These are phyloP conservation scores for Aspergillus hortae DNA, from an alignment of 2,329 filamentous ascomycete species.

Conservation along the genomic window DNA sequence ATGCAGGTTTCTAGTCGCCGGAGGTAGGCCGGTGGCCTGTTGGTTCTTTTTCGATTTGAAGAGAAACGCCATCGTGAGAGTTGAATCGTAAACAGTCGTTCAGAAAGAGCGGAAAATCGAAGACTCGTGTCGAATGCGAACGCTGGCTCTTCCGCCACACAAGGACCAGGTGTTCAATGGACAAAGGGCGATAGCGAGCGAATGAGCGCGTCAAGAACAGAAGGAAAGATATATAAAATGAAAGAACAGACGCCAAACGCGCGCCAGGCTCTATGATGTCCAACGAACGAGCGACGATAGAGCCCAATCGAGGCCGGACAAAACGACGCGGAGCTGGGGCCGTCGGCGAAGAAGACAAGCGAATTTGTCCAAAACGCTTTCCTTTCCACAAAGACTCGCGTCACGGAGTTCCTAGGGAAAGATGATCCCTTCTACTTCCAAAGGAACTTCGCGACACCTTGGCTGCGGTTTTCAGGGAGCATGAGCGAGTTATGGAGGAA, in stretches of 20 bases:
- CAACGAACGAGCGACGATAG: conserved; percentile 6
- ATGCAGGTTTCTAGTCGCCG: conserved; percentile 54
- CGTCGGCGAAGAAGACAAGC: too few species aligned
- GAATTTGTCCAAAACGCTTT: background rate
- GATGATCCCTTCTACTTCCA: conserved; percentile 10
- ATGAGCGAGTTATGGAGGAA: conserved; percentile 15
- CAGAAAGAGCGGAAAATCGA: conserved; percentile 13
- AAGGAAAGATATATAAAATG: background rate
- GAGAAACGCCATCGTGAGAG: conserved; percentile 67
- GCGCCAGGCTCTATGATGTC: conserved; percentile 12
- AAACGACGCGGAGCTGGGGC: conserved; percentile 1
- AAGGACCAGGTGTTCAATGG: background rate
- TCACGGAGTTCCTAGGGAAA: conserved; percentile 6
- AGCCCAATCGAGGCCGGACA: conserved; percentile 6
- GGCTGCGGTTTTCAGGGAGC: conserved; percentile 13
- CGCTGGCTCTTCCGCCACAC: background rate
- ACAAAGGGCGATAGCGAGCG: background rate
- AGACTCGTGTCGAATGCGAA: conserved; percentile 2
- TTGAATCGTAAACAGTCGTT: conserved; percentile 33
- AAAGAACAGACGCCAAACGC: conserved; percentile 7
- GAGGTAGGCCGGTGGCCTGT: conserved; percentile 49
- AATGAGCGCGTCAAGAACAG: conserved; percentile 8
- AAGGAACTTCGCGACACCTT: conserved; percentile 9
- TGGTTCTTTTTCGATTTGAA: conserved; percentile 80
- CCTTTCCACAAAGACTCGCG: conserved; percentile 10